Conservation (phyloP, 495 filamentous ascomycete genomes). For the Xylaria scruposa region DNA sequence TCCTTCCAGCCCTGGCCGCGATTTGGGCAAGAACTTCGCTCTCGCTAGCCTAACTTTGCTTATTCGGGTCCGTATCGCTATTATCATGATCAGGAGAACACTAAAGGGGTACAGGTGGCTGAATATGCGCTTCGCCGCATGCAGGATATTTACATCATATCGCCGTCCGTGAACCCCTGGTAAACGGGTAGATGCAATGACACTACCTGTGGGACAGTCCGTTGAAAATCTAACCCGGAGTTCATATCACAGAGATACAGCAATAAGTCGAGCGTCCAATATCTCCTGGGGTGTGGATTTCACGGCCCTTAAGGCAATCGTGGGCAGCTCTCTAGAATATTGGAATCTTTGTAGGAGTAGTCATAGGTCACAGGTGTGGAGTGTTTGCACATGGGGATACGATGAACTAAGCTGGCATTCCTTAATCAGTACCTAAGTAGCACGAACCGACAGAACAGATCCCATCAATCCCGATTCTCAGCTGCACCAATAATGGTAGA, state of each 20-base stretch:
- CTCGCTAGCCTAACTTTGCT: too few relatives aligned
- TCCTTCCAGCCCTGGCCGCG: too few relatives aligned
- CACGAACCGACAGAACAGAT: slow-evolving; percentile 13
- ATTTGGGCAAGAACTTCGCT: too few relatives aligned
- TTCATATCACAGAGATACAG: not conserved
- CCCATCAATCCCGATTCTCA: slow-evolving; percentile 9
- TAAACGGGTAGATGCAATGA: too few relatives aligned
- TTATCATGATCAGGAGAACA: too few relatives aligned
- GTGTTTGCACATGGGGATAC: not conserved
- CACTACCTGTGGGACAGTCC: too few relatives aligned
- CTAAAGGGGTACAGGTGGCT: too few relatives aligned
- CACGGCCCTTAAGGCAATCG: not conserved
- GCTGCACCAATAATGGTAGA: not conserved
- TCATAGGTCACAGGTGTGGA: not conserved
- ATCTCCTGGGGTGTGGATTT: not conserved
- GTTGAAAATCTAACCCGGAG: not conserved
- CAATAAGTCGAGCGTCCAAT: not conserved
- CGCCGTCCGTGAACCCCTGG: too few relatives aligned
- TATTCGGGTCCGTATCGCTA: too few relatives aligned
- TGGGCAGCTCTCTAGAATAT: not conserved
- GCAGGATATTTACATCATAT: too few relatives aligned
- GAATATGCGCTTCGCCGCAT: too few relatives aligned
- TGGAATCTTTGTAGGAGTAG: not conserved
- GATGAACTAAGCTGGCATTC: slow-evolving; percentile 13
- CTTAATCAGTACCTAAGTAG: slow-evolving; percentile 5